Conservation (phyloP, 2,329 filamentous ascomycete genomes). For the Aaosphaeria arxii region DNA sequence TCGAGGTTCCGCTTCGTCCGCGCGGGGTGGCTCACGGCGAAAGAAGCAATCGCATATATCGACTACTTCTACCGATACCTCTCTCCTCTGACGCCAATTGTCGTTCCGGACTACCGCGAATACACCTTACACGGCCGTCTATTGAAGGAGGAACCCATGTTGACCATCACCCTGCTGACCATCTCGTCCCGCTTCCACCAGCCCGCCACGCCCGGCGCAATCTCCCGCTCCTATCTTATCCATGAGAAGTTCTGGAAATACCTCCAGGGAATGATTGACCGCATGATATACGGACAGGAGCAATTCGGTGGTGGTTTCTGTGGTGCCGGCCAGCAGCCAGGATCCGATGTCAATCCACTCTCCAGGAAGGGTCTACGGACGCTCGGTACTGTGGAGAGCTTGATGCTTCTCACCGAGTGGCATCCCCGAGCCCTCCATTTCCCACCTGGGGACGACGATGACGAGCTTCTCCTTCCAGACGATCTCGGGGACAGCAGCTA, state of each 20-base stretch:
- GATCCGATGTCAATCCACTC: conserved; percentile 62
- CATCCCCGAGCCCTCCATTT: conserved; percentile 94
- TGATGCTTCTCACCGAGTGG: conserved; percentile 96
- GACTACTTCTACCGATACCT: conserved; percentile 94
- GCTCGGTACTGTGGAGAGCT: conserved; percentile 87
- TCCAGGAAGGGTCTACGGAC: conserved; percentile 72
- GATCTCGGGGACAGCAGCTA: conserved; percentile 65
- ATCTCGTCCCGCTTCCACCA: conserved; percentile 85
- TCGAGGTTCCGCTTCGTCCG: conserved; percentile 89
- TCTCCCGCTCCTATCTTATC: conserved; percentile 83
- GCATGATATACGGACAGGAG: conserved; percentile 93
- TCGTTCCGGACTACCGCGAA: conserved; percentile 82
- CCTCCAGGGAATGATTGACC: conserved; percentile 89
- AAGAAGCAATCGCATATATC: conserved; percentile 90
- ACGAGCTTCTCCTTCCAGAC: conserved; percentile 64
- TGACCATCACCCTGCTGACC: conserved; percentile 86
- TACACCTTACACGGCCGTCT: conserved; percentile 77
- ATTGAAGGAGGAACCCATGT: conserved; percentile 85
- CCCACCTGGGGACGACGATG: conserved; percentile 67
- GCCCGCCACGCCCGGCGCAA: conserved; percentile 65
- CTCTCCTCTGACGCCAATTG: conserved; percentile 89
- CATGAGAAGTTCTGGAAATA: conserved; percentile 96
- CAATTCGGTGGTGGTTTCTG: conserved; percentile 89
- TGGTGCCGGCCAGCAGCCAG: conserved; percentile 65
- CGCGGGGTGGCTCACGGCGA: conserved; percentile 91